phyloP scores from a whole-genome alignment of 106 monocot genomes.

The Dendrobium huoshanense region DNA sequence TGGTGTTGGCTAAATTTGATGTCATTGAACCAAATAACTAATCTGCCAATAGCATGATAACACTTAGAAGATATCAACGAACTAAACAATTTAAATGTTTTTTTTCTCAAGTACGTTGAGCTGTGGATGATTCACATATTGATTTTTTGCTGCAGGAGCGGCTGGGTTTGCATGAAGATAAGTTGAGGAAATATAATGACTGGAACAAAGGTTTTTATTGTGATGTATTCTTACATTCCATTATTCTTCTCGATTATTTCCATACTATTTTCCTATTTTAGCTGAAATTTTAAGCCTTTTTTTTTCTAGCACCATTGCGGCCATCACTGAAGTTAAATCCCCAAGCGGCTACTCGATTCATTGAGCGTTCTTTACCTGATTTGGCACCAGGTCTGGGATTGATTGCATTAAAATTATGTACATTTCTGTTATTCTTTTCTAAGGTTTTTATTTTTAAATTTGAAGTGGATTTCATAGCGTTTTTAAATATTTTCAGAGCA shows the following conservation, averaged over 20 bases:
- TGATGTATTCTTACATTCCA: not conserved
- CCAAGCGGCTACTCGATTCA: slow-evolving; percentile 78
- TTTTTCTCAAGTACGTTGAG: no score
- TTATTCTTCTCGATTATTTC: not conserved
- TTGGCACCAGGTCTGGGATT: slow-evolving; percentile 53
- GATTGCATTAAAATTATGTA: not conserved
- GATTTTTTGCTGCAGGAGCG: slow-evolving; percentile 59
- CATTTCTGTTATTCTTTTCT: not conserved
- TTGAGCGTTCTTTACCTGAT: slow-evolving; percentile 75
- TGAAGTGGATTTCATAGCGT: not conserved
- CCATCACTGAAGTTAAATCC: slow-evolving; percentile 65
- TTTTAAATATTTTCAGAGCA: slow-evolving; percentile 45
- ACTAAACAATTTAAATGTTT: no score
- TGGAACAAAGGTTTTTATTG: slow-evolving; percentile 52
- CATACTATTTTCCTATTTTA: not conserved
- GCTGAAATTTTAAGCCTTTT: not conserved
- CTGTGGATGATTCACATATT: slow-evolving; percentile 5
- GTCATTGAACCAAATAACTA: no score
- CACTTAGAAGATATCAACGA: no score
- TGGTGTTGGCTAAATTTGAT: no score
- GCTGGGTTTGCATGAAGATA: slow-evolving; percentile 64
- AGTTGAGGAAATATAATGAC: slow-evolving; percentile 46
- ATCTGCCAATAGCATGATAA: no score
- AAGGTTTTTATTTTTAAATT: not conserved
- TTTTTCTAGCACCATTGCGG: slow-evolving; percentile 56